Conservation (phyloP, 1,139 yeast species). For the Geotrichum histeridarum region DNA sequence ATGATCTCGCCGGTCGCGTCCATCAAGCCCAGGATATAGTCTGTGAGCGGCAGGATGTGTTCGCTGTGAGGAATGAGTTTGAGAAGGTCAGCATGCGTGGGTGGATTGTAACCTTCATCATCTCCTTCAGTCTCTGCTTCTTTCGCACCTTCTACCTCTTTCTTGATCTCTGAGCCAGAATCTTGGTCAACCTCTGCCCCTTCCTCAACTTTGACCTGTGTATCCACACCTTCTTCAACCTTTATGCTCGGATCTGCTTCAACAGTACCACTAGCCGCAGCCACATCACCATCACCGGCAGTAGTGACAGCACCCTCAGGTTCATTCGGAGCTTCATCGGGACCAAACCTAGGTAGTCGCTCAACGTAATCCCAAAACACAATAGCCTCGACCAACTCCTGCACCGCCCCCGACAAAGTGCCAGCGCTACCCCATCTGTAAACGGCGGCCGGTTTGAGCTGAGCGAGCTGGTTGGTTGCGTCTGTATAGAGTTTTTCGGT, state of each 20-base stretch:
- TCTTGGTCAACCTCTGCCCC: no score
- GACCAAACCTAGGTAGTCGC: slow-evolving; percentile 5
- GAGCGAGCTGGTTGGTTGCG: background rate
- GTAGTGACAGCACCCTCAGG: no score
- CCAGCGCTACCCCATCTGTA: slow-evolving; percentile 14
- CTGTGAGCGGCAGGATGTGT: slow-evolving; percentile 25
- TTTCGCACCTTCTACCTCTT: no score
- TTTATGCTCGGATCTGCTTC: slow-evolving; percentile 7
- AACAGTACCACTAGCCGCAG: no score
- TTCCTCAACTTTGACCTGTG: no score
- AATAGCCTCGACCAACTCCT: slow-evolving; percentile 43
- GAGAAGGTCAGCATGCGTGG: no score
- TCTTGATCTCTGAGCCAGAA: no score
- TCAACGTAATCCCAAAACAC: slow-evolving; percentile 38
- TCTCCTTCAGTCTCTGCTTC: no score
- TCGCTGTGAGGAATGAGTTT: background rate
- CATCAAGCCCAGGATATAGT: slow-evolving; percentile 42
- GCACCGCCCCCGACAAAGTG: slow-evolving; percentile 28
- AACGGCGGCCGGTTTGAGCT: slow-evolving; percentile 1
- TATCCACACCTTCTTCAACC: slow-evolving; percentile 19
- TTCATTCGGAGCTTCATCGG: no score
- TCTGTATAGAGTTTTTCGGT: slow-evolving; percentile 2
- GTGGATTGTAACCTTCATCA: no score
- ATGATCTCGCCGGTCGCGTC: slow-evolving; percentile 46
- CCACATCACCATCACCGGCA: no score